Evolutionary conservation across 2,329 filamentous ascomycete species (phyloP).

Genomic region (Phaeosphaeriaceae sp.): DNA sequence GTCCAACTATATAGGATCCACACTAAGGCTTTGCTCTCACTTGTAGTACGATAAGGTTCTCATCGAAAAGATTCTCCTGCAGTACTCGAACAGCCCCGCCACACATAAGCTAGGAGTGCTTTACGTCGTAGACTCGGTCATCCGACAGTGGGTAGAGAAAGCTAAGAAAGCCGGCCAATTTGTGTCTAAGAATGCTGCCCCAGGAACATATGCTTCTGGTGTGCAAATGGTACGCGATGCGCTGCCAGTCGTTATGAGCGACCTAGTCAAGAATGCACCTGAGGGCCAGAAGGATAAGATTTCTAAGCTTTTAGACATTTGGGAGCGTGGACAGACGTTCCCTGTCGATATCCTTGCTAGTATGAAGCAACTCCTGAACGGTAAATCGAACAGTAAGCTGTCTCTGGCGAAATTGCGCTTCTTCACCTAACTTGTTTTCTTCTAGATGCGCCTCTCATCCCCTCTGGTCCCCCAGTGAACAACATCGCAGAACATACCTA

Average conservation of each 20-base stretch:
- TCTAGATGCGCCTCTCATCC: slow-evolving; percentile 30
- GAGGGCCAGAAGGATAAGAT: slow-evolving; percentile 98
- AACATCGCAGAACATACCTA: slow-evolving; percentile 27
- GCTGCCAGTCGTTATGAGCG: slow-evolving; percentile 92
- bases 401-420: slow-evolving; percentile 30
- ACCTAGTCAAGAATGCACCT: slow-evolving; percentile 86
- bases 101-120: slow-evolving; percentile 98
- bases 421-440: slow-evolving; percentile 15
- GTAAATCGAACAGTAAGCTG: slow-evolving; percentile 68
- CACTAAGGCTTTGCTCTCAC: slow-evolving; percentile 32
- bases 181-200: slow-evolving; percentile 78
- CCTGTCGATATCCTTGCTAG: slow-evolving; percentile 77
- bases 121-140: slow-evolving; percentile 99
- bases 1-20: slow-evolving; percentile 14
- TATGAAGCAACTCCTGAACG: slow-evolving; percentile 81
- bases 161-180: slow-evolving; percentile 83
- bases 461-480: slow-evolving; percentile 36
- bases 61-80: slow-evolving; percentile 94
- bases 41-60: slow-evolving; percentile 88
- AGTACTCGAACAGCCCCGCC: slow-evolving; percentile 92
- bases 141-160: slow-evolving; percentile 97
- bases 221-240: slow-evolving; percentile 96
- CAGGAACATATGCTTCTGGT: slow-evolving; percentile 93
- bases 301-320: slow-evolving; percentile 93
- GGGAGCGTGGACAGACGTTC: slow-evolving; percentile 95